Evolutionary conservation across 139 green algal species (phyloP).

Genomic region (Chlorella sorokiniana): DNA sequence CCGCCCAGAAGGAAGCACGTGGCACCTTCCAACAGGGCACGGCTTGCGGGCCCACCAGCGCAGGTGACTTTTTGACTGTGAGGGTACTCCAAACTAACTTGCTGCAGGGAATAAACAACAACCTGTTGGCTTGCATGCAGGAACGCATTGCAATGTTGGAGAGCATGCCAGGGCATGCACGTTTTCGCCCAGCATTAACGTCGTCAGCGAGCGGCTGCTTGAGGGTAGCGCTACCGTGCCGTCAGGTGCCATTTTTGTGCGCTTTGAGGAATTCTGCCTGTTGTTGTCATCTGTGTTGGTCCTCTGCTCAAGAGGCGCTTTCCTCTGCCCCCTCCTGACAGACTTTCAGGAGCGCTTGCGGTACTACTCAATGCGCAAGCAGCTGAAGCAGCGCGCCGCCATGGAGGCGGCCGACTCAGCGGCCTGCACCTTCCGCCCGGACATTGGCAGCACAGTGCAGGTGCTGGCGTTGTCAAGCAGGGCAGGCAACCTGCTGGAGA

Average conservation of each 20-base stretch:
- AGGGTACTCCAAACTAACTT: too few relatives aligned
- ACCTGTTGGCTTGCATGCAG: neutral
- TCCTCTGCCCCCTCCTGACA: neutral
- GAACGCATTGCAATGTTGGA: neutral
- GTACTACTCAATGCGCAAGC: constrained; percentile 27
- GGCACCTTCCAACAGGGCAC: neutral
- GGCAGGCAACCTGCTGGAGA: constrained; percentile 22
- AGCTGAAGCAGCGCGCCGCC: constrained; percentile 1
- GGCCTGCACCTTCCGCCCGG: constrained; percentile 47
- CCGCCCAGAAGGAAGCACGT: constrained; percentile 27
- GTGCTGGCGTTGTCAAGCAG: constrained; percentile 30
- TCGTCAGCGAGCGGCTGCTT: constrained; percentile 44
- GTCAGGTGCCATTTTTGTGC: neutral
- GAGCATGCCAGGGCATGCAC: constrained; percentile 11
- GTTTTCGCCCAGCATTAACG: constrained; percentile 47
- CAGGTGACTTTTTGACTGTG: neutral
- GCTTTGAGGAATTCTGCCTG: neutral
- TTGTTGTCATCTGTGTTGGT: neutral
- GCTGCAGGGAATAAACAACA: neutral
- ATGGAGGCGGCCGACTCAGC: constrained; percentile 20
- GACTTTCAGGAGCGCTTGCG: constrained; percentile 49
- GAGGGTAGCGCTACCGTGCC: constrained; percentile 47
- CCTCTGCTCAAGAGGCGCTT: neutral
- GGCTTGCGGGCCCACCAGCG: neutral
- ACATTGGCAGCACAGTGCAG: constrained; percentile 38